Base-by-base conservation (phyloP, 768 basidiomycete genomes). In the Amanita inopinata region DNA sequence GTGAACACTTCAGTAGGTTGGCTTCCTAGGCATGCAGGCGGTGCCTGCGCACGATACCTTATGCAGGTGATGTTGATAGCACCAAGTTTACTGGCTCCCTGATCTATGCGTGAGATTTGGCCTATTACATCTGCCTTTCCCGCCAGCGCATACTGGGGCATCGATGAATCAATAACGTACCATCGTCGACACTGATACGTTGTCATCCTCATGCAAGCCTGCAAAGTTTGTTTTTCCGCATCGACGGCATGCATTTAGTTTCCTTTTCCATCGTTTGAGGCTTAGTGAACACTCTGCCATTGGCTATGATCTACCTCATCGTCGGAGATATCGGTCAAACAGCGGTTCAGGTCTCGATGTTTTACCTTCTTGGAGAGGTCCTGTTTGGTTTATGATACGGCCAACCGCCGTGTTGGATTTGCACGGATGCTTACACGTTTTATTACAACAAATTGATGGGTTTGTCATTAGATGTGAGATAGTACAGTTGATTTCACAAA, bases 351-450 rank as follows among this genome's bases (percentile, higher is more conserved):
- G 80, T 35, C 67, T 83, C n/a, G 78, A 80, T 61, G 62, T 11
- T 76, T 73, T 43, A 46, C 45, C 11, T 46, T 38, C 37, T 56
- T 63, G 32, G 64, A 68, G 59, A 75, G 80, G n/a, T 83, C 74
- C 69, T 82, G 81, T 61, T 65, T 72, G 20, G 79, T 80, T 25
- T 81, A 61, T 53, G 80, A 83, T 53, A 76, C 78, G 33, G 55
- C 65, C 33, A 74, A 77, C 61, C 57, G 55, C 34, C 73, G 64
- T 14, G 64, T 80, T 43, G 77, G 79, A n/a, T 63, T 80, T 43
- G 77, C 78, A 5, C 73, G 65, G 24, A 78, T 3, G 43, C 62
- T 15, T 73, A 64, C 56, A 80, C 80, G n/a, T n/a, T n/a, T n/a
- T n/a, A n/a, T n/a, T n/a, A n/a, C n/a, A n/a, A n/a, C n/a, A n/a